These are phyloP conservation scores for Nelumbo lutea DNA, from an alignment of 164 flowering plant species.

Conservation along the genomic window DNA sequence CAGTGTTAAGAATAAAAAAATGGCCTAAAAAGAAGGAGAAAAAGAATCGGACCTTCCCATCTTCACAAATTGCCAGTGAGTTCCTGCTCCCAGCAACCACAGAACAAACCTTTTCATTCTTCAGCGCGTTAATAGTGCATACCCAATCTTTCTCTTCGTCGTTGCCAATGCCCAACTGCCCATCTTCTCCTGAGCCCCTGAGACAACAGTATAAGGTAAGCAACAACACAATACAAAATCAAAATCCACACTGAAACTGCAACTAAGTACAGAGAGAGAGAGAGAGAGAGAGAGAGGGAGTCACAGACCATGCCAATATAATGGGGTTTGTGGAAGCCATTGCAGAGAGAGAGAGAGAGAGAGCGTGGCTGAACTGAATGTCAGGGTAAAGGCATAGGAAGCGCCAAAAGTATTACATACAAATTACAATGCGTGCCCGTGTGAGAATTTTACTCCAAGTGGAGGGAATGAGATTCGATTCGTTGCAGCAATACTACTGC, in stretches of 20 bases:
- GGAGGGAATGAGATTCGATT: no score
- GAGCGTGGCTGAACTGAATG: neutral
- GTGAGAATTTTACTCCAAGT: no score
- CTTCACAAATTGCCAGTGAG: conserved; percentile 91
- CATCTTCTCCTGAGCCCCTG: conserved; percentile 99
- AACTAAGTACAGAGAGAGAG: conserved; percentile 8
- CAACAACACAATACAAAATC: neutral
- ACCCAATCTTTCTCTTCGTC: conserved; percentile 85
- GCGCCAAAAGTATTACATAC: no score
- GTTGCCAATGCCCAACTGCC: conserved; percentile 85
- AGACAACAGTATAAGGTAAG: neutral
- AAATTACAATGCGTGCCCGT: no score
- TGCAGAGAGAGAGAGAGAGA: neutral
- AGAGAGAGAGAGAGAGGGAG: conserved; percentile 9
- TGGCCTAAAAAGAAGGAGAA: neutral
- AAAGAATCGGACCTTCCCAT: conserved; percentile 64
- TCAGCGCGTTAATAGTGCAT: conserved; percentile 57
- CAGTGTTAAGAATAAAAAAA: neutral
- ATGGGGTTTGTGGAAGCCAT: neutral
- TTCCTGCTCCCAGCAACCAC: conserved; percentile 97
- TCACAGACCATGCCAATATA: neutral
- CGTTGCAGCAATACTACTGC: no score
- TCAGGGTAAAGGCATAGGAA: no score
- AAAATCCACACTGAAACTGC: neutral
- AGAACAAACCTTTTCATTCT: conserved; percentile 39